Conservation (phyloP, 345 rosid genomes). For the Pelargonium nanum region DNA sequence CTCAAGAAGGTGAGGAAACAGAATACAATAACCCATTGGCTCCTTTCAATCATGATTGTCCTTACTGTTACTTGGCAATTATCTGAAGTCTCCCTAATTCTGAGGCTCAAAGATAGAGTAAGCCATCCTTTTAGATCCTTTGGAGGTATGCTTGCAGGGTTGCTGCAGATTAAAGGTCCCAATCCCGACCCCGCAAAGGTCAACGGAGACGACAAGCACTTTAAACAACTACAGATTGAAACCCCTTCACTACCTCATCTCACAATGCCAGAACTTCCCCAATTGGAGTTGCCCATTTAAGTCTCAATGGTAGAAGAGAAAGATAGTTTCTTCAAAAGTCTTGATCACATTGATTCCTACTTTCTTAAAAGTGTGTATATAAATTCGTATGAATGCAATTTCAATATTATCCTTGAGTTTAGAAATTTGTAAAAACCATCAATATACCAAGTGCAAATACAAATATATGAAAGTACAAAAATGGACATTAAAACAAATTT, state of each 20-base stretch:
- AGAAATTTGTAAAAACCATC: too few species aligned
- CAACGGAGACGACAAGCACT: neutral
- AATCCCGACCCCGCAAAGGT: neutral
- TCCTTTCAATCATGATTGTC: conserved; percentile 54
- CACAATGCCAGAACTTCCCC: conserved; percentile 39
- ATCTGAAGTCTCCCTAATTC: conserved; percentile 57
- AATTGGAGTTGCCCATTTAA: conserved; percentile 22
- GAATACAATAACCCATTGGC: conserved; percentile 56
- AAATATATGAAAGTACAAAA: too few species aligned
- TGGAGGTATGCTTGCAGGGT: conserved; percentile 32
- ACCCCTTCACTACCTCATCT: conserved; percentile 14
- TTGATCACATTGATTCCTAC: neutral
- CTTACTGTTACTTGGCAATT: conserved; percentile 67
- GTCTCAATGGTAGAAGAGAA: conserved; percentile 15
- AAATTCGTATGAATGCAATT: neutral
- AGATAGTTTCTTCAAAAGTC: neutral
- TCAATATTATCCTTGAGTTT: too few species aligned
- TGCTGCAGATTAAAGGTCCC: conserved; percentile 18
- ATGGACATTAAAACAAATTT: too few species aligned
- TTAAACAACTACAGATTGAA: conserved; percentile 13
- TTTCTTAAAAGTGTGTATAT: neutral
- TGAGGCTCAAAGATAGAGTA: conserved; percentile 48
- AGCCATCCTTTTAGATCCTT: conserved; percentile 57
- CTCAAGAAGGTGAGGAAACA: conserved; percentile 52
- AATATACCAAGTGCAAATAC: neutral